Base-by-base conservation (phyloP, 2,329 filamentous ascomycete species). In the Paecilomyces dactylethromorphus region DNA sequence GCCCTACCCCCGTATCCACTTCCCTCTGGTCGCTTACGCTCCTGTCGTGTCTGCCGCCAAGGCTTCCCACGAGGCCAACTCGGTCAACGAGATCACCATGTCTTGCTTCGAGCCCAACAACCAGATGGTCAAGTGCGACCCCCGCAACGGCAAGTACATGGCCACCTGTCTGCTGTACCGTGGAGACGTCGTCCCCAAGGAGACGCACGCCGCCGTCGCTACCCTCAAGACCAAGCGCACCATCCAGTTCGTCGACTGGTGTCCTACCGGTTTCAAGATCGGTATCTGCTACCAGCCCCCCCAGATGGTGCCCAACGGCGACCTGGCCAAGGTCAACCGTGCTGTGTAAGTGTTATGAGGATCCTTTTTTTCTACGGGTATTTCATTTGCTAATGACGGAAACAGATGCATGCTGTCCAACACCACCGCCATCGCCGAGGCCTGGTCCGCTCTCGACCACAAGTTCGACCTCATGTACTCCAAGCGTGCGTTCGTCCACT, bases 401-500 rank as follows among this genome's bases (percentile, higher is more conserved):
- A 24, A 39, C 72, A 91, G 89, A 66, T 97, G 93, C 88, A 97
- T 99, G 94, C 84, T 99, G 63, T 79, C 77, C 68, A 79, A 99
- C 86, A 99, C 94, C 70, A 99, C 94, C 56, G 93, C 94, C 73
- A 99, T 99, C 72, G 90, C 93, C 73, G 93, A 97, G 82, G 94
- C 94, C 64, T 99, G 94, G 94, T 92, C 90, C 64, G 92, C 92
- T 67, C 87, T 99, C 65, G 95, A 92, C 63, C 86, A 89, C 86
- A 99, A 99, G 84, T 99, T 99, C 83, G 94, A 99, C 75, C 91
- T 99, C 77, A 99, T 99, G 94, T 97, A 97, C 88, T 95, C 91
- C 78, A 99, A 99, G 89, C 94, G 94, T 83, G 94, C 94, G 63
- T 99, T 99, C 81, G 94, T 99, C 66, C 94, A 99, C 83, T 99